Base-by-base conservation (phyloP, 163 green algal species). In the Chloroidium sp. region DNA sequence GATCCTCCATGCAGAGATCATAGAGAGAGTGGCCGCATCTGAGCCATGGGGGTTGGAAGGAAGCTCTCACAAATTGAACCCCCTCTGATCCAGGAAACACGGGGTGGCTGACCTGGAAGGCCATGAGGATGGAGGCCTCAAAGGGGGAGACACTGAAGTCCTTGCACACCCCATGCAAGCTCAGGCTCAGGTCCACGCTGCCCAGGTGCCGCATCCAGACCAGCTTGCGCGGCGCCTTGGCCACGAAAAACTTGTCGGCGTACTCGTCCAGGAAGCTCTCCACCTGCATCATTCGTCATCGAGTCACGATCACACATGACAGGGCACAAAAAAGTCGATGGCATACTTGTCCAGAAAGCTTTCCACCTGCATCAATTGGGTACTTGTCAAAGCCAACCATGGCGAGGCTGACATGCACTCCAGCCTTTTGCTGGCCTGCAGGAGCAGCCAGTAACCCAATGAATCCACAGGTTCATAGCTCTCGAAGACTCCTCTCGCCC, bases 161-260 rank as follows among this genome's bases (percentile, higher is more conserved):
- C 57, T 85, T 62, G 4, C 57, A 76, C 62, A 86, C 69, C n/a
- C 59, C 80, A 4, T 79, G 88, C 57, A 90, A 80, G 59, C 76
- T 88, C 59, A 97, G 76, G 0, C 80, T 80, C 72, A 98, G 82
- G 60, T 92, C 83, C 69, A 98, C 94, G 0, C 76, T 81, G 75
- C 95, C 96, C 14, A 95, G 79, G 36, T 83, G 77, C n/a, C 85
- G 89, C 77, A 84, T 86, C 95, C 95, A 99, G 67, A 87, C 62
- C 79, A 99, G 91, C 85, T 94, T 94, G 61, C 93, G 87, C 4
- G 96, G 96, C 12, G 92, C 85, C 84, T 98, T 98, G 8, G 97
- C 82, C 12, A 81, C 62, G 75, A 89, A 80, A 82, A 92, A 95
- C 64, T 85, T 84, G 58, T 76, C 82, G 8, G 83, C 87, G 76